A percentile compares a stretch with the other conserved stretches of the same genome.
Evolutionary conservation across 306 rosid species (phyloP).

Genomic region (Cucurbita moschata): DNA sequence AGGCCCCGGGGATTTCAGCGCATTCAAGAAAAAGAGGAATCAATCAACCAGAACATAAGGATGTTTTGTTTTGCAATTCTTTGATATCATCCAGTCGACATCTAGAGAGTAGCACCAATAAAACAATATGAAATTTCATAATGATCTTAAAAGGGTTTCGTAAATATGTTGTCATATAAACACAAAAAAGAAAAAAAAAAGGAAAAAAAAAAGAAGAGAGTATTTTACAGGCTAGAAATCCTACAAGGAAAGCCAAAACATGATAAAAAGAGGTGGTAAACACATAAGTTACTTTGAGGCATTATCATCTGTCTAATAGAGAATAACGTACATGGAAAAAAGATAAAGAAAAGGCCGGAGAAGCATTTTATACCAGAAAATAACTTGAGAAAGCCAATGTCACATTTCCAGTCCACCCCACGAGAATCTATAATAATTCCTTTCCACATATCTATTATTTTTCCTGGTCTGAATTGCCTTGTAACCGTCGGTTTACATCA

Average conservation of each 20-base stretch:
- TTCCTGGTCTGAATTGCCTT: slow-evolving; percentile 29
- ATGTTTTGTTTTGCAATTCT: background rate
- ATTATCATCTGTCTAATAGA: background rate
- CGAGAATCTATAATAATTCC: background rate
- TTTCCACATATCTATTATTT: background rate
- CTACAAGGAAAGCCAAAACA: background rate
- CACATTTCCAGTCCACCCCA: background rate
- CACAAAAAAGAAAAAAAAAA: background rate
- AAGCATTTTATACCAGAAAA: no score
- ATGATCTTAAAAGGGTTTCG: background rate
- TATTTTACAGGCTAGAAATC: background rate
- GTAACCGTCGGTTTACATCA: slow-evolving; percentile 33
- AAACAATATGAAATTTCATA: background rate
- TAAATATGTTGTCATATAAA: background rate
- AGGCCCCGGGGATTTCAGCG: background rate
- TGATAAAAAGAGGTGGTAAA: background rate
- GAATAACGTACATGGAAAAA: background rate
- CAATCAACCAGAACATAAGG: no score
- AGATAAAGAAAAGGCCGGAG: background rate
- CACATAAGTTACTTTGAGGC: background rate
- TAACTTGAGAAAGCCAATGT: background rate
- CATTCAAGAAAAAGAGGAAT: background rate
- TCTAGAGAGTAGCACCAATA: background rate
- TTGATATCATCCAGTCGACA: background rate
- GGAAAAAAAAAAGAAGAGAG: background rate